Percentiles rank a stretch among this genome's conserved stretches.
These are phyloP conservation scores for Globisporangium emineosum DNA, from an alignment of 352 stramenopile genomes.

Conservation along the genomic window DNA sequence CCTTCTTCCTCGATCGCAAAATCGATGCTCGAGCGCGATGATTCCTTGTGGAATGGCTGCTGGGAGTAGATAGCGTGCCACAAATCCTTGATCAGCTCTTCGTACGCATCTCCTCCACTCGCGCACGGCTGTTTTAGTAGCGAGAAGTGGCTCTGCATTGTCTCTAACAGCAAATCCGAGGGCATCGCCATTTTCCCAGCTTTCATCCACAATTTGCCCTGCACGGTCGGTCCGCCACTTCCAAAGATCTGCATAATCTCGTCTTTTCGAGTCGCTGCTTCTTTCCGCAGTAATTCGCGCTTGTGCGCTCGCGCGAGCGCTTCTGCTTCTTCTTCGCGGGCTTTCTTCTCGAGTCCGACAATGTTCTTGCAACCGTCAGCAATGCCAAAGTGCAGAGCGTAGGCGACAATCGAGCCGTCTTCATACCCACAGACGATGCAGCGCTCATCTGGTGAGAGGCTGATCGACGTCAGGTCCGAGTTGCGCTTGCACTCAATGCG, in stretches of 20 bases:
- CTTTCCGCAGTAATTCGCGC: conserved; percentile 61
- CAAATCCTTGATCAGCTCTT: conserved; percentile 52
- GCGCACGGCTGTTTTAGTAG: conserved; percentile 71
- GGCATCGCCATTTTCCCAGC: conserved; percentile 55
- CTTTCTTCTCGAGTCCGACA: conserved; percentile 65
- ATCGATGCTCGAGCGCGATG: conserved; percentile 16
- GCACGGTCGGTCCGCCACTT: conserved; percentile 22
- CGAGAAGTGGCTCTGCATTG: conserved; percentile 66
- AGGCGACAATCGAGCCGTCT: conserved; percentile 74
- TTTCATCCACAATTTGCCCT: conserved; percentile 49
- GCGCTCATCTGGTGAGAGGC: conserved; percentile 76
- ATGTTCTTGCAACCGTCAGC: conserved; percentile 72
- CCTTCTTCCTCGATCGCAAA: conserved; percentile 19
- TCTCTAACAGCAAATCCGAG: conserved; percentile 42
- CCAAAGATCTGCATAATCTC: conserved; percentile 52
- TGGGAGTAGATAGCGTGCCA: conserved; percentile 71
- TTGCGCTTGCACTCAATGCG: conserved; percentile 78
- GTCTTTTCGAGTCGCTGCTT: conserved; percentile 36
- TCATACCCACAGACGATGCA: conserved; percentile 81
- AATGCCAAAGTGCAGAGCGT: conserved; percentile 81
- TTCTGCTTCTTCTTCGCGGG: conserved; percentile 71
- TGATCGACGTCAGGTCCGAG: conserved; percentile 63
- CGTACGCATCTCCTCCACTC: conserved; percentile 57
- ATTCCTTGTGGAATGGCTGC: conserved; percentile 31
- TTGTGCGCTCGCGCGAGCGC: conserved; percentile 73